phyloP scores from a whole-genome alignment of 2,329 filamentous ascomycete genomes.

The Claviceps spartinae region DNA sequence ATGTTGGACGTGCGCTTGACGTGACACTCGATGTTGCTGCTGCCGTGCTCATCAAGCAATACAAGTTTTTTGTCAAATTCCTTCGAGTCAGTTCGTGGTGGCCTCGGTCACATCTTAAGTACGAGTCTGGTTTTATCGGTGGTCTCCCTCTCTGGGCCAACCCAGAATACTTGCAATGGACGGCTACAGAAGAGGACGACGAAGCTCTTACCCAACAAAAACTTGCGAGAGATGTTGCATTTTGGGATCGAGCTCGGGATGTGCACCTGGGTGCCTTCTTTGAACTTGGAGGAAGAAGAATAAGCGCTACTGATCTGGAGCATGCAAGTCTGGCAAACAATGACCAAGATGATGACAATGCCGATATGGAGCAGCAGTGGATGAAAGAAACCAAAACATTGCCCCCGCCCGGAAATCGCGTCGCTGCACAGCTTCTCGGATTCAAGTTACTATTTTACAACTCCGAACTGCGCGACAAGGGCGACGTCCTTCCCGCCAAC shows the following conservation, averaged over 20 bases:
- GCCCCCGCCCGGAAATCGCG: slow-evolving; percentile 74
- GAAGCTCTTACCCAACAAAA: slow-evolving; percentile 41
- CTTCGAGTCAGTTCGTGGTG: slow-evolving; percentile 92
- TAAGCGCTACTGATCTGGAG: slow-evolving; percentile 44
- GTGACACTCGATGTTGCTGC: slow-evolving; percentile 93
- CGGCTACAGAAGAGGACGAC: slow-evolving; percentile 55
- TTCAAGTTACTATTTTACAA: slow-evolving; percentile 97
- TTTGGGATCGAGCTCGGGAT: slow-evolving; percentile 70
- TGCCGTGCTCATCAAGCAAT: slow-evolving; percentile 82
- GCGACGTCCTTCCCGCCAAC: slow-evolving; percentile 77
- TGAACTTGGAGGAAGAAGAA: slow-evolving; percentile 63
- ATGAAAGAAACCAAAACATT: slow-evolving; percentile 68
- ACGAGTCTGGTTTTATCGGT: slow-evolving; percentile 31
- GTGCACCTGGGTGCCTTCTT: slow-evolving; percentile 76
- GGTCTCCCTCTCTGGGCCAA: slow-evolving; percentile 79
- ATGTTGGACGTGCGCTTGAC: slow-evolving; percentile 87
- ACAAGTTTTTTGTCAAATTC: slow-evolving; percentile 87
- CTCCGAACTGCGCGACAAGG: slow-evolving; percentile 58
- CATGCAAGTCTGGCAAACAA: slow-evolving; percentile 25
- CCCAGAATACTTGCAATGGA: slow-evolving; percentile 53
- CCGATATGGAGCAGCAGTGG: slow-evolving; percentile 54
- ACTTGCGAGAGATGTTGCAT: slow-evolving; percentile 53
- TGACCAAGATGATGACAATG: slow-evolving; percentile 30
- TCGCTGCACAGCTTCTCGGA: slow-evolving; percentile 85
- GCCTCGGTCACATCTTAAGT: slow-evolving; percentile 50